A percentile compares a stretch with the other conserved stretches of the same genome.
These are phyloP conservation scores for Hypoxylon rickii DNA, from an alignment of 495 filamentous ascomycete species.

Conservation along the genomic window DNA sequence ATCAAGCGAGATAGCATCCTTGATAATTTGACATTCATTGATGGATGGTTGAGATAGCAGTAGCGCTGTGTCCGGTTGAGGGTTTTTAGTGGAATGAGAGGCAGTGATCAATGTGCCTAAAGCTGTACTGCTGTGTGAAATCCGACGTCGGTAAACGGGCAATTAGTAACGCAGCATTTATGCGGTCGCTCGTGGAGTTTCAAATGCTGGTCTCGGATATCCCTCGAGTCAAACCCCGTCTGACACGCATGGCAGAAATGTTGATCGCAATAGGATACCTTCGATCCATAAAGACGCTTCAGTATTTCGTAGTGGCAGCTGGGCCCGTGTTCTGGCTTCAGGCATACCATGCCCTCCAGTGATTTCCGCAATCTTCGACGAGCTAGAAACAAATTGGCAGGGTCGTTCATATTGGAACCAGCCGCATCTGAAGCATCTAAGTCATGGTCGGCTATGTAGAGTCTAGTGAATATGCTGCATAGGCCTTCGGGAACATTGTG, in stretches of 20 bases:
- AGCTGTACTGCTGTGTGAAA: slow-evolving; percentile 4
- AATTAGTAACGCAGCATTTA: slow-evolving; percentile 1
- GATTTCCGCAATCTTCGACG: slow-evolving; percentile 4
- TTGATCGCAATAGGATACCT: slow-evolving; percentile 21
- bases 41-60: neutral
- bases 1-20: slow-evolving; percentile 2
- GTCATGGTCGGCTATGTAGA: neutral
- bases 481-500: neutral
- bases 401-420: slow-evolving; percentile 1
- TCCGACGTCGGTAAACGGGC: slow-evolving; percentile 18
- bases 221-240: slow-evolving; percentile 3
- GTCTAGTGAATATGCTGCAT: neutral
- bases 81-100: neutral
- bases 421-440: neutral
- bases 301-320: slow-evolving; percentile 1
- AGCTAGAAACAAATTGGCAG: slow-evolving; percentile 6
- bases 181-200: slow-evolving; percentile 9
- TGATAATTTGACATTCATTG: neutral
- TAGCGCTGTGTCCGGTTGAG: neutral
- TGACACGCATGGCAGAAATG: slow-evolving; percentile 15
- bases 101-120: slow-evolving; percentile 4
- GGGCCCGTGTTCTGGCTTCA: neutral
- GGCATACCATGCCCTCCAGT: slow-evolving; percentile 12
- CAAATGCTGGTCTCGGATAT: slow-evolving; percentile 3
- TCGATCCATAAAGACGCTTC: slow-evolving; percentile 5